These are phyloP conservation scores for Aspergillus uvarum DNA, from an alignment of 2,329 filamentous ascomycete genomes.

Conservation along the genomic window DNA sequence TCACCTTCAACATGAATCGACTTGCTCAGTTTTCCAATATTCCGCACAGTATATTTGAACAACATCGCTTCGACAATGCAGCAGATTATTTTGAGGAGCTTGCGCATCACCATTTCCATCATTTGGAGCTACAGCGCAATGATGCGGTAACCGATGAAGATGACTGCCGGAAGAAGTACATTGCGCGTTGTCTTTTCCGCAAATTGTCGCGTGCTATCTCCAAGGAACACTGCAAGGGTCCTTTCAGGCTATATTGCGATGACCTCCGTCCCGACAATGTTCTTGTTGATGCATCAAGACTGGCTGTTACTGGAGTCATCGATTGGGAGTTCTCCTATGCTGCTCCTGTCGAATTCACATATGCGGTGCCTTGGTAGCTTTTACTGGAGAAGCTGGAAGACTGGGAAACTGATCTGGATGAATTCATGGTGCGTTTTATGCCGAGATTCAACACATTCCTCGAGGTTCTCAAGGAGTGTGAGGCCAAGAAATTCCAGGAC, in stretches of 20 bases:
- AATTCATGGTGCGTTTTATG: neutral
- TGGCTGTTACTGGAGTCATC: no score
- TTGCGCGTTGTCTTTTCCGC: constrained; percentile 25
- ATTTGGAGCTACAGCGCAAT: constrained; percentile 28
- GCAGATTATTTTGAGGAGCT: constrained; percentile 30
- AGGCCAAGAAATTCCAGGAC: constrained; percentile 20
- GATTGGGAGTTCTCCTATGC: no score
- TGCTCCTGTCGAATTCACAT: no score
- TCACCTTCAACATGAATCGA: constrained; percentile 31
- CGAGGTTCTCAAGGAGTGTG: constrained; percentile 26
- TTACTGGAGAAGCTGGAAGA: no score
- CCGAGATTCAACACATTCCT: constrained; percentile 26
- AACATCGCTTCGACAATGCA: constrained; percentile 22
- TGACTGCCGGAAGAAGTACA: constrained; percentile 30
- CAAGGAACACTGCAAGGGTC: constrained; percentile 19
- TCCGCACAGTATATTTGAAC: constrained; percentile 15
- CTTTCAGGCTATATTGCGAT: no score
- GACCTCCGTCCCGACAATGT: no score
- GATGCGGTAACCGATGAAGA: constrained; percentile 24
- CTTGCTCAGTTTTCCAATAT: constrained; percentile 27
- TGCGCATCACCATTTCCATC: constrained; percentile 26
- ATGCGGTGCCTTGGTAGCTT: no score
- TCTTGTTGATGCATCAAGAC: no score
- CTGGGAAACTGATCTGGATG: no score
- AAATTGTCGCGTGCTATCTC: constrained; percentile 22